Percentiles rank a stretch among this genome's conserved stretches.
Evolutionary conservation across 2,329 filamentous ascomycete species (phyloP).

Genomic region (Ophiocordyceps australis): DNA sequence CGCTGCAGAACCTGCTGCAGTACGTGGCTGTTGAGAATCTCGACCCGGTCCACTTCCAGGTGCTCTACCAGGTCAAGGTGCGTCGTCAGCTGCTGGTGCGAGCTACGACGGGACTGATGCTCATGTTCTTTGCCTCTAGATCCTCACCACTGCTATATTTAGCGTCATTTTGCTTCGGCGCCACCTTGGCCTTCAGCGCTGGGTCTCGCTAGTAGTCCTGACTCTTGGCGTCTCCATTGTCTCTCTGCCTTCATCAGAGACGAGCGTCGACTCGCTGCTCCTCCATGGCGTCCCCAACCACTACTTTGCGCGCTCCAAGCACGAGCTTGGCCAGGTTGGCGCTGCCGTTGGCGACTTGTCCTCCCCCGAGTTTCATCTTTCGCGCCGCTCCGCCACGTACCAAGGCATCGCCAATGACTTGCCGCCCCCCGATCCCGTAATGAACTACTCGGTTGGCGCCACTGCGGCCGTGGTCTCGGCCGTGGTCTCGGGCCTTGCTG

Average conservation of each 20-base stretch:
- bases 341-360: conserved; percentile 5
- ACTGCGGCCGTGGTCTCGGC: conserved; percentile 63
- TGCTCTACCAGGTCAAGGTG: conserved; percentile 80
- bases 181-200: conserved; percentile 53
- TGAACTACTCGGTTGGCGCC: conserved; percentile 69
- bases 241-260: conserved; percentile 49
- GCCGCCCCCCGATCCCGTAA: conserved; percentile 25
- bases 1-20: conserved; percentile 81
- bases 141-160: conserved; percentile 77
- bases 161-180: conserved; percentile 62
- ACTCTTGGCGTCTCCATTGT: conserved; percentile 73
- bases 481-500: conserved; percentile 64
- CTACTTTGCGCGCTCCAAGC: conserved; percentile 63
- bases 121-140: conserved; percentile 20
- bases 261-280: conserved; percentile 36
- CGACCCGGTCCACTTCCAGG: conserved; percentile 83
- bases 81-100: conserved; percentile 1
- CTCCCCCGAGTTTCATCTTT: conserved; percentile 9
- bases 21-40: conserved; percentile 84
- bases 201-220: conserved; percentile 63
- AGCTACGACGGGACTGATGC: neutral
- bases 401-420: conserved; percentile 60
- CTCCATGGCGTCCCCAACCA: conserved; percentile 45
- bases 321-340: conserved; percentile 47
- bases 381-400: conserved; percentile 69